Percentiles rank a stretch among this genome's conserved stretches.
Conservation (phyloP, 2,329 filamentous ascomycete species). For the Oidium heveae region DNA sequence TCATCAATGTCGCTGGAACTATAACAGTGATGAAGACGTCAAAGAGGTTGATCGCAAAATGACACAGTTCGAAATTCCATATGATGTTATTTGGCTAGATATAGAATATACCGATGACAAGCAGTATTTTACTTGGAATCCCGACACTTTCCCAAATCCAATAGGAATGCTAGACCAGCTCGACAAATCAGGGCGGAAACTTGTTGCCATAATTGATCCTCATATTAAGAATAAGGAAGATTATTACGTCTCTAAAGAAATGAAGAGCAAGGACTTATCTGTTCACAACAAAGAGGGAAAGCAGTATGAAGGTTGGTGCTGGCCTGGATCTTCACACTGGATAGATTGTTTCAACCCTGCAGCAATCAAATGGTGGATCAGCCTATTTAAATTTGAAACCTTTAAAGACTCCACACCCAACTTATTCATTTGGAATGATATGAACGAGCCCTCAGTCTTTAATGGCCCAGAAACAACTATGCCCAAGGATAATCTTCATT, state of each 20-base stretch:
- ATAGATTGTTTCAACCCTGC: constrained; percentile 89
- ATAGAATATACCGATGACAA: constrained; percentile 93
- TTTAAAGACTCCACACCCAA: constrained; percentile 77
- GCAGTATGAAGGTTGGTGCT: constrained; percentile 92
- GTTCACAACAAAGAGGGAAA: constrained; percentile 76
- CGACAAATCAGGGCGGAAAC: constrained; percentile 61
- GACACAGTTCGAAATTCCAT: constrained; percentile 83
- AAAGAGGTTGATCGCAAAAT: constrained; percentile 92
- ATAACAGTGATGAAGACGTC: constrained; percentile 88
- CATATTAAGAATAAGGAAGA: constrained; percentile 82
- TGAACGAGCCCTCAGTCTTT: constrained; percentile 98
- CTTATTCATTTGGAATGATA: constrained; percentile 95
- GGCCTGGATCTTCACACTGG: constrained; percentile 94
- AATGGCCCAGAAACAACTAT: constrained; percentile 96
- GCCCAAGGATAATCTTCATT: constrained; percentile 93
- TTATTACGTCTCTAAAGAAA: constrained; percentile 53
- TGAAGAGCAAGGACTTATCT: constrained; percentile 63
- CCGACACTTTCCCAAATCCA: constrained; percentile 66
- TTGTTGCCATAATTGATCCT: constrained; percentile 87
- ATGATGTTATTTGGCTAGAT: constrained; percentile 97
- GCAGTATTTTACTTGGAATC: constrained; percentile 97
- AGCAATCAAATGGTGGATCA: constrained; percentile 73
- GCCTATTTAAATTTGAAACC: constrained; percentile 61
- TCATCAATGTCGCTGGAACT: constrained; percentile 98
- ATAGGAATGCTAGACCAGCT: constrained; percentile 72